These are phyloP conservation scores for Pisolithus orientalis DNA, from an alignment of 768 basidiomycete species.

Conservation along the genomic window DNA sequence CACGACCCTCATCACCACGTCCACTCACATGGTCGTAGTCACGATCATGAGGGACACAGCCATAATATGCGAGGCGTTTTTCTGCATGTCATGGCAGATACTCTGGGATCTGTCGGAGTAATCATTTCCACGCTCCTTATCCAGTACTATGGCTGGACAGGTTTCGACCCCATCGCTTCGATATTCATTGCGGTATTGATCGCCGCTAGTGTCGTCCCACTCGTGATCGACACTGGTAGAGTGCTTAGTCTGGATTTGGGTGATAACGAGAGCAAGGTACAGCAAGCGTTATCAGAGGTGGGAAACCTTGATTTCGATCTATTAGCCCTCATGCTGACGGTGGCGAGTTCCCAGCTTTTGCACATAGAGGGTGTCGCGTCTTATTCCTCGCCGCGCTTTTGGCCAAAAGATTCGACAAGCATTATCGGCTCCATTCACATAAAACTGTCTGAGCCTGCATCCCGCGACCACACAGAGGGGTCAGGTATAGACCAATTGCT, in stretches of 20 bases:
- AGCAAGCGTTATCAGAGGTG: constrained; percentile 60
- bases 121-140: constrained; percentile 96
- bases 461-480: constrained; percentile 53
- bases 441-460: constrained; percentile 62
- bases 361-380: constrained; percentile 76
- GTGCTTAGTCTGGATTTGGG: constrained; percentile 84
- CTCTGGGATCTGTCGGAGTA: constrained; percentile 94
- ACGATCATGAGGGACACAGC: constrained; percentile 76
- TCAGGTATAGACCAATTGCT: constrained; percentile 54
- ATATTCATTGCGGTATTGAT: constrained; percentile 94
- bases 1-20: constrained; percentile 35
- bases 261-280: constrained; percentile 48
- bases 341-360: constrained; percentile 43
- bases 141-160: constrained; percentile 95
- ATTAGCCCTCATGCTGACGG: not conserved
- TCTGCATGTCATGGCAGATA: constrained; percentile 95
- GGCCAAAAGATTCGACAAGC: constrained; percentile 88
- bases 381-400: constrained; percentile 80
- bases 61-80: constrained; percentile 99
- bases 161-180: constrained; percentile 96
- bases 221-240: constrained; percentile 89
- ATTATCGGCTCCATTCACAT: constrained; percentile 91
- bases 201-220: constrained; percentile 90
- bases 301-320: constrained; percentile 12
- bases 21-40: constrained; percentile 47